Conservation (phyloP, 345 rosid species). For the Fremontodendron californicum region DNA sequence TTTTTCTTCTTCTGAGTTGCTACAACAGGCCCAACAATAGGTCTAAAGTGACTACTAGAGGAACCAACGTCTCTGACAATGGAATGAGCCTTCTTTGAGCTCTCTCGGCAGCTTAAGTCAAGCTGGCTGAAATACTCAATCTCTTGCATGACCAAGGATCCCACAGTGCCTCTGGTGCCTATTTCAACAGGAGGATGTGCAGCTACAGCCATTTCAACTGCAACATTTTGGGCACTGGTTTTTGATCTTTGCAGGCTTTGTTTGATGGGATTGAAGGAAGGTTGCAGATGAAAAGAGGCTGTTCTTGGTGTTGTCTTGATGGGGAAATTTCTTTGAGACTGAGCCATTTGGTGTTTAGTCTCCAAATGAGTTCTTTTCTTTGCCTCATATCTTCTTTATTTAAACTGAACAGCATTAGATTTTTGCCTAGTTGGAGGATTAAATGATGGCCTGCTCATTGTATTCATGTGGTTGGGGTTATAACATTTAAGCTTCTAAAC, state of each 20-base stretch:
- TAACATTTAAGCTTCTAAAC: slow-evolving; percentile 29
- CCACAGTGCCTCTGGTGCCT: slow-evolving; percentile 57
- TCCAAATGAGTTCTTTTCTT: slow-evolving; percentile 37
- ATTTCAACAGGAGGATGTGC: slow-evolving; percentile 36
- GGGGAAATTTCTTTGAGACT: background rate
- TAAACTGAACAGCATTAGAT: slow-evolving; percentile 12
- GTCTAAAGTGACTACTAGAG: slow-evolving; percentile 24
- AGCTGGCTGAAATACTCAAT: slow-evolving; percentile 46
- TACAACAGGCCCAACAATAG: slow-evolving; percentile 22
- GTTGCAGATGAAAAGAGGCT: slow-evolving; percentile 26
- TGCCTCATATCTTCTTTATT: slow-evolving; percentile 43
- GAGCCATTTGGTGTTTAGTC: slow-evolving; percentile 17
- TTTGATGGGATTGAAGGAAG: slow-evolving; percentile 18
- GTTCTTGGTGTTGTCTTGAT: slow-evolving; percentile 18
- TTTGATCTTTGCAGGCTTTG: slow-evolving; percentile 32
- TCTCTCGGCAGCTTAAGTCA: slow-evolving; percentile 27
- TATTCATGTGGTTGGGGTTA: slow-evolving; percentile 45
- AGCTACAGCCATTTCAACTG: slow-evolving; percentile 29
- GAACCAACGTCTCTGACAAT: slow-evolving; percentile 20
- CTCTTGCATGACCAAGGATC: slow-evolving; percentile 53
- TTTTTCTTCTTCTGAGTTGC: slow-evolving; percentile 46
- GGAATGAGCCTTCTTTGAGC: slow-evolving; percentile 30
- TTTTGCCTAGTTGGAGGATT: slow-evolving; percentile 15
- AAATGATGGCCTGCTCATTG: slow-evolving; percentile 28
- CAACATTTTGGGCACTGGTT: slow-evolving; percentile 8